phyloP scores from a whole-genome alignment of 1,139 yeast species.

The Diutina neorugosa region DNA sequence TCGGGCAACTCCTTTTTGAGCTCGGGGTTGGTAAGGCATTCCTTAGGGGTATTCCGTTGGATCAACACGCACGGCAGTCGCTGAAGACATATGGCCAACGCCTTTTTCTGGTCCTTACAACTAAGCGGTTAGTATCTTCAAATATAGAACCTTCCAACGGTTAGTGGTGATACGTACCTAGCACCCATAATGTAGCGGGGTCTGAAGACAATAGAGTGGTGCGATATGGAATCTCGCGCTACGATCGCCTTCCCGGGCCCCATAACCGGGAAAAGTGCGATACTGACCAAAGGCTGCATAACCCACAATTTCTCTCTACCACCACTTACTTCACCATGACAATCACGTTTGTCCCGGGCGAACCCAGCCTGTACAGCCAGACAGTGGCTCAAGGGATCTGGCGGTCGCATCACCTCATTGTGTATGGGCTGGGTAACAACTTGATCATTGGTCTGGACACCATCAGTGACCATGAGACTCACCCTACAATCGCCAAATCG shows the following conservation, averaged over 20 bases:
- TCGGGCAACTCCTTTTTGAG: constrained; percentile 72
- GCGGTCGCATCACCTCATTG: constrained; percentile 54
- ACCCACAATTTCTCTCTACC: background rate
- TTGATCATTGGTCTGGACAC: constrained; percentile 33
- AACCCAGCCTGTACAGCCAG: constrained; percentile 49
- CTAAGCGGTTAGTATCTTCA: constrained; percentile 28
- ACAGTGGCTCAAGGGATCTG: constrained; percentile 55
- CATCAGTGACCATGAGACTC: background rate
- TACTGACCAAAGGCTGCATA: background rate
- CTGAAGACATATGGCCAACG: constrained; percentile 89
- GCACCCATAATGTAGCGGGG: constrained; percentile 8
- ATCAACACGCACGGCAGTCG: constrained; percentile 93
- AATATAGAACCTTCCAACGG: no score
- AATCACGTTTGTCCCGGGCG: constrained; percentile 71
- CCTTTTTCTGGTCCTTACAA: constrained; percentile 87
- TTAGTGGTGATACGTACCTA: constrained; percentile 9
- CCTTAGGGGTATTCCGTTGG: constrained; percentile 80
- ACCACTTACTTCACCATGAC: constrained; percentile 29
- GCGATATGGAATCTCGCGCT: background rate
- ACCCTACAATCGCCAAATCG: background rate
- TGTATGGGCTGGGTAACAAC: constrained; percentile 84
- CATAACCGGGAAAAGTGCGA: background rate
- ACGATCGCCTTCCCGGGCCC: background rate
- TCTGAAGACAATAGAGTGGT: background rate
- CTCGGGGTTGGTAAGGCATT: constrained; percentile 75